Conservation (phyloP, 1,139 yeast species). For the Martiniozyma asiatica region DNA sequence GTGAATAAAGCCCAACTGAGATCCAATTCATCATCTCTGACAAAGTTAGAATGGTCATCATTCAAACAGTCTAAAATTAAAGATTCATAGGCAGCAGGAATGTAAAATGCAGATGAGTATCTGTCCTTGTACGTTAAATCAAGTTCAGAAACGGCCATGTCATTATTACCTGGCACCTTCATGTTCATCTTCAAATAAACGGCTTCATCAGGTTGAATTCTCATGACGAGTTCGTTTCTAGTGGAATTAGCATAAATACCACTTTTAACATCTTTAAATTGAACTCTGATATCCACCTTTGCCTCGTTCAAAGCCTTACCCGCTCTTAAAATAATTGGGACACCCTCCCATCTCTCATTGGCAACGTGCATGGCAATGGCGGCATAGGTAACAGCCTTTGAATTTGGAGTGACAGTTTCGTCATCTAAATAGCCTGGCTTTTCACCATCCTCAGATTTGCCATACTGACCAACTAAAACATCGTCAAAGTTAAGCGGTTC, state of each 20-base stretch:
- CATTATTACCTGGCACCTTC: constrained; percentile 84
- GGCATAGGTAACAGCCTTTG: constrained; percentile 87
- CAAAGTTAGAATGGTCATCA: constrained; percentile 95
- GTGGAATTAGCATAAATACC: constrained; percentile 78
- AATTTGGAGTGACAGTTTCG: constrained; percentile 70
- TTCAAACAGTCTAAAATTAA: constrained; percentile 80
- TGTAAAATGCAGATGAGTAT: constrained; percentile 71
- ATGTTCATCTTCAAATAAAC: constrained; percentile 85
- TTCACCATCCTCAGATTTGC: constrained; percentile 68
- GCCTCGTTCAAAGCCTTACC: constrained; percentile 92
- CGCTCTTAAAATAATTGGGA: constrained; percentile 89
- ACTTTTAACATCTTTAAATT: constrained; percentile 73
- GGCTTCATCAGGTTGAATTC: constrained; percentile 93
- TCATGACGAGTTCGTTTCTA: constrained; percentile 84
- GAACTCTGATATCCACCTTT: constrained; percentile 89
- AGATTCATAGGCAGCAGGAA: constrained; percentile 97
- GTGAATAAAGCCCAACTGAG: constrained; percentile 89
- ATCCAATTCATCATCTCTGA: constrained; percentile 94
- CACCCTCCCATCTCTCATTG: constrained; percentile 98
- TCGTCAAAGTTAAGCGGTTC: constrained; percentile 55
- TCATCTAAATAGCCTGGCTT: constrained; percentile 91
- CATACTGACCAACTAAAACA: constrained; percentile 80
- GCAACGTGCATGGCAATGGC: constrained; percentile 67
- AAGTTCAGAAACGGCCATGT: constrained; percentile 75
- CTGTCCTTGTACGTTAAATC: constrained; percentile 78